Evolutionary conservation across 352 stramenopile genomes (phyloP).

Genomic region (Phytophthora sojae): DNA sequence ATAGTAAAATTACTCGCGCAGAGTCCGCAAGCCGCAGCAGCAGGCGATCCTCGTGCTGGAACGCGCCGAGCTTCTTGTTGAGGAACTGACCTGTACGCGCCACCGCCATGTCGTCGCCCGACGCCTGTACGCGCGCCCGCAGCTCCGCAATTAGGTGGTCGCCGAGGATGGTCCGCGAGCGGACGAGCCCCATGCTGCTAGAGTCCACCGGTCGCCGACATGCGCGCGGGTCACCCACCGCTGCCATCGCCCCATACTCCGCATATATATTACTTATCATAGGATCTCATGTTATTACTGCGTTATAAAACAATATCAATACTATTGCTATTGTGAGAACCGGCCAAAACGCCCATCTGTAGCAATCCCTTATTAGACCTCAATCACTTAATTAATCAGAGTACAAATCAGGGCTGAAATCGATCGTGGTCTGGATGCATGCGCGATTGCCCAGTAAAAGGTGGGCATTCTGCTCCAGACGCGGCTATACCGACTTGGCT

Average conservation of each 20-base stretch:
- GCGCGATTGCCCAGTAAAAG: too few relatives aligned
- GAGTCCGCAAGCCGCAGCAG: constrained; percentile 29
- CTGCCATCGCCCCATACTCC: constrained; percentile 13
- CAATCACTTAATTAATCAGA: too few relatives aligned
- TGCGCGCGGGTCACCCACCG: constrained; percentile 24
- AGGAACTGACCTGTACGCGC: constrained; percentile 14
- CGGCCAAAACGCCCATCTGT: too few relatives aligned
- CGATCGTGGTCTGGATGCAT: too few relatives aligned
- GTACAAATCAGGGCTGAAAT: too few relatives aligned
- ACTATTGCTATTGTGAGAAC: too few relatives aligned
- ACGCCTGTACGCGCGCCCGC: background rate
- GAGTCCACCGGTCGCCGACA: constrained; percentile 22
- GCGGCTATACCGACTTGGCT: too few relatives aligned
- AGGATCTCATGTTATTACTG: too few relatives aligned
- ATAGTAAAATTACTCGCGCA: constrained; percentile 23
- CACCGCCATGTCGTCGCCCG: constrained; percentile 11
- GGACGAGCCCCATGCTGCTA: background rate
- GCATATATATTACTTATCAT: too few relatives aligned
- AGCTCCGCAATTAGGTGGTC: constrained; percentile 23
- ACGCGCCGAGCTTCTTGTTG: constrained; percentile 14
- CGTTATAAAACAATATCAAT: too few relatives aligned
- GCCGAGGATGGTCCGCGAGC: constrained; percentile 2
- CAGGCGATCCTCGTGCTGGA: constrained; percentile 28
- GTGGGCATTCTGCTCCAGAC: too few relatives aligned
- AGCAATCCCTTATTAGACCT: too few relatives aligned